phyloP scores from a whole-genome alignment of 768 basidiomycete species.

The Tulasnella sp. region DNA sequence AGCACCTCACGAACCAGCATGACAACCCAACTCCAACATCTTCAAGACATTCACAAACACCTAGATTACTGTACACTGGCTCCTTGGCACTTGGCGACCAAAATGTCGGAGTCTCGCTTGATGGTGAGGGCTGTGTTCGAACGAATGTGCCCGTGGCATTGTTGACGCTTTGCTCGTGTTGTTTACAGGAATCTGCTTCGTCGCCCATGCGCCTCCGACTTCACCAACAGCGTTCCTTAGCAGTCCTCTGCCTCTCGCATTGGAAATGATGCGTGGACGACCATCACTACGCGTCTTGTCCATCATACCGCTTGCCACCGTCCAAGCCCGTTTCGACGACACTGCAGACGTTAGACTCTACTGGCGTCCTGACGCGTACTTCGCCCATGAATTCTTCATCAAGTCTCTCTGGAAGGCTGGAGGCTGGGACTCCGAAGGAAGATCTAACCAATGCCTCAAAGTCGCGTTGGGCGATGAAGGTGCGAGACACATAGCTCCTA shows the following conservation, averaged over 20 bases:
- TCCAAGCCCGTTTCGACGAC: slow-evolving; percentile 7
- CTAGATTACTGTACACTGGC: slow-evolving; percentile 8
- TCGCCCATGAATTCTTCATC: slow-evolving; percentile 10
- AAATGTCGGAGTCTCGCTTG: slow-evolving; percentile 4
- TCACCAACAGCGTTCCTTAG: slow-evolving; percentile 10
- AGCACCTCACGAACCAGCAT: neutral
- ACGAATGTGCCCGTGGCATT: neutral
- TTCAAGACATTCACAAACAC: slow-evolving; percentile 1
- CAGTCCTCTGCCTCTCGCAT: slow-evolving; percentile 6
- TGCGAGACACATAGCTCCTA: neutral
- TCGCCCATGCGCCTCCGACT: slow-evolving; percentile 4
- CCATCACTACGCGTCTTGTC: slow-evolving; percentile 6
- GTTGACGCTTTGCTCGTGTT: neutral
- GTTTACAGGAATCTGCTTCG: slow-evolving; percentile 12
- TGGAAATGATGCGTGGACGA: slow-evolving; percentile 13
- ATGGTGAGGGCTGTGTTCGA: neutral
- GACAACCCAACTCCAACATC: slow-evolving; percentile 3
- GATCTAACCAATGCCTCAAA: slow-evolving; percentile 6
- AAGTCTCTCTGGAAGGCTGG: slow-evolving; percentile 5
- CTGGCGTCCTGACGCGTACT: slow-evolving; percentile 8
- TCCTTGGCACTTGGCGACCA: slow-evolving; percentile 4
- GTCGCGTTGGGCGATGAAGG: slow-evolving; percentile 11
- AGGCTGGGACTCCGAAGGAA: slow-evolving; percentile 8
- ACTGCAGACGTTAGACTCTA: slow-evolving; percentile 6
- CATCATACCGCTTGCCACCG: neutral